Conservation (phyloP, 108 stramenopile species). For the Bacterosira constricta region DNA sequence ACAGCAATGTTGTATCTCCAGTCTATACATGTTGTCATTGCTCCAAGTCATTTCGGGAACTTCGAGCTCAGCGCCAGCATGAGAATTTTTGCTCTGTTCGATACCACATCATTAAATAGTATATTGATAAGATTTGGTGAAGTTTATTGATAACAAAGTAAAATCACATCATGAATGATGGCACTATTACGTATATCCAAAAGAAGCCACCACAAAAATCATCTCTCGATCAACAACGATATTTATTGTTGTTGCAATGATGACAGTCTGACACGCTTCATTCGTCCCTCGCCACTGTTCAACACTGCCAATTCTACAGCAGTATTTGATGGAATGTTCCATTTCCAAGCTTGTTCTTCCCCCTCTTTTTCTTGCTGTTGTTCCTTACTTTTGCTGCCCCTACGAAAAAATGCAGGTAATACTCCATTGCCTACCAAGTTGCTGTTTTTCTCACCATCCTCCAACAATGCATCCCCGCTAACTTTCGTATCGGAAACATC, state of each 20-base stretch:
- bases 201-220: too few species aligned
- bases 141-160: too few species aligned
- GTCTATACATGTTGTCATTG: slow-evolving; percentile 16
- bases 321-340: slow-evolving; percentile 13
- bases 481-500: too few species aligned
- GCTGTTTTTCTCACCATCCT: too few species aligned
- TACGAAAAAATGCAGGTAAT: neutral
- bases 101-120: too few species aligned
- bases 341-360: neutral
- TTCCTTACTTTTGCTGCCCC: neutral
- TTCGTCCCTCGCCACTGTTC: slow-evolving; percentile 23
- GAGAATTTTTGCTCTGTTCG: slow-evolving; percentile 31
- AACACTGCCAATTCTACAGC: slow-evolving; percentile 49
- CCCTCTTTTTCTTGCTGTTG: neutral
- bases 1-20: neutral
- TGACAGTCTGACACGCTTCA: slow-evolving; percentile 43
- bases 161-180: too few species aligned
- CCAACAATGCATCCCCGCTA: too few species aligned
- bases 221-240: too few species aligned
- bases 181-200: too few species aligned
- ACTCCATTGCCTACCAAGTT: neutral
- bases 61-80: slow-evolving; percentile 21
- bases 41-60: slow-evolving; percentile 16
- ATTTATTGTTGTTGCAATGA: too few species aligned
- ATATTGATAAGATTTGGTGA: too few species aligned